A percentile compares a stretch with the other conserved stretches of the same genome.
Evolutionary conservation across 2,329 filamentous ascomycete genomes (phyloP).

Genomic region (Xylariaceae sp.): DNA sequence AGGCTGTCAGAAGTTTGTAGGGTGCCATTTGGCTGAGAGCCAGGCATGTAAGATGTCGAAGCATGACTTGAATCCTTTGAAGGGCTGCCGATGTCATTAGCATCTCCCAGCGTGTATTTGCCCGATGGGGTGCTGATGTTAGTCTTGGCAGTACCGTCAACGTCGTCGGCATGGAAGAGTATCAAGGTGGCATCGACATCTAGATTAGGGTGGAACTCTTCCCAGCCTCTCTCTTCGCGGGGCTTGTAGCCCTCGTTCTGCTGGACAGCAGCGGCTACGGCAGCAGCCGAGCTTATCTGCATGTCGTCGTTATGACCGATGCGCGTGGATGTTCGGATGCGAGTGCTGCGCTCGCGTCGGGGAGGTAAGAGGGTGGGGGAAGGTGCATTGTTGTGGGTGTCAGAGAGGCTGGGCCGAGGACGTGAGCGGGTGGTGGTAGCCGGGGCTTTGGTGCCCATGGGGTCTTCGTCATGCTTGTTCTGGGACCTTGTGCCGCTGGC

Average conservation of each 20-base stretch:
- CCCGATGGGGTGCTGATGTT: slow-evolving; percentile 35
- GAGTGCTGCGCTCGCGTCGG: slow-evolving; percentile 56
- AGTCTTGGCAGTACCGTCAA: slow-evolving; percentile 68
- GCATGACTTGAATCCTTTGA: slow-evolving; percentile 44
- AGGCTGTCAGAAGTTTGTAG: slow-evolving; percentile 23
- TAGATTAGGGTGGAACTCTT: slow-evolving; percentile 94
- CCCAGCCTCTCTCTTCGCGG: slow-evolving; percentile 92
- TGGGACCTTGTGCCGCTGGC: slow-evolving; percentile 83
- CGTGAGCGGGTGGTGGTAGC: slow-evolving; percentile 51
- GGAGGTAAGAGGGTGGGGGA: slow-evolving; percentile 48
- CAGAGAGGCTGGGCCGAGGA: slow-evolving; percentile 48
- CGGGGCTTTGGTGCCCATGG: slow-evolving; percentile 40
- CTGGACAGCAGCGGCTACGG: slow-evolving; percentile 80
- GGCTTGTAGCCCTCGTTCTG: slow-evolving; percentile 97
- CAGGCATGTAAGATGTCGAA: slow-evolving; percentile 41
- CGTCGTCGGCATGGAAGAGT: slow-evolving; percentile 77
- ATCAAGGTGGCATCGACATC: slow-evolving; percentile 81
- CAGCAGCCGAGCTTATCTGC: slow-evolving; percentile 82
- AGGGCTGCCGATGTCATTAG: slow-evolving; percentile 45
- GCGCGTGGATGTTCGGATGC: slow-evolving; percentile 52
- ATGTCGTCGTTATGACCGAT: slow-evolving; percentile 56
- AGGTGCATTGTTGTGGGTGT: slow-evolving; percentile 42
- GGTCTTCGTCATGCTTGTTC: slow-evolving; percentile 66
- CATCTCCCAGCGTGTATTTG: slow-evolving; percentile 35
- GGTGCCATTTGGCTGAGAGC: slow-evolving; percentile 35